Evolutionary conservation across 2,329 filamentous ascomycete species (phyloP).

Genomic region (Akanthomyces lecanii): DNA sequence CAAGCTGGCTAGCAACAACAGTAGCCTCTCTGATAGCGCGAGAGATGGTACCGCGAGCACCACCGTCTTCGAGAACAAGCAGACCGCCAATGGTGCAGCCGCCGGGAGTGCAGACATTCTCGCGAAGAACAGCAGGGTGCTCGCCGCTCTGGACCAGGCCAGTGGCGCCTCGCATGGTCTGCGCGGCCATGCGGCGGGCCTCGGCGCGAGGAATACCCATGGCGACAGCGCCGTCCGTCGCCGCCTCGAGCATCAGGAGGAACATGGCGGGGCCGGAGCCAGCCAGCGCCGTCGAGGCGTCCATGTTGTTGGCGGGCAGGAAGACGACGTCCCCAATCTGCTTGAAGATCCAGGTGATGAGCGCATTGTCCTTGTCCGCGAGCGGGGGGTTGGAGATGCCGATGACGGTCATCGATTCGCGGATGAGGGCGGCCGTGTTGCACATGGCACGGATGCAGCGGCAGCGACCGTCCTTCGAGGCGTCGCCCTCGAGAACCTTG

Average conservation of each 20-base stretch:
- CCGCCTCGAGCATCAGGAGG: conserved; percentile 68
- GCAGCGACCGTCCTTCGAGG: conserved; percentile 47
- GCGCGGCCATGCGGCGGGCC: conserved; percentile 72
- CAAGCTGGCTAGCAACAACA: conserved; percentile 62
- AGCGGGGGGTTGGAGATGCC: conserved; percentile 58
- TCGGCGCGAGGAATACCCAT: conserved; percentile 72
- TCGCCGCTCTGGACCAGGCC: conserved; percentile 65
- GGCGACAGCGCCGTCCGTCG: conserved; percentile 72
- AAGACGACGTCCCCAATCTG: conserved; percentile 67
- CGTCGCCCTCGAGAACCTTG: conserved; percentile 43
- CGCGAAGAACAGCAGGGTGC: conserved; percentile 69
- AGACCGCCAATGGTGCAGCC: conserved; percentile 75
- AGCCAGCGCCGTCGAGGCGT: conserved; percentile 68
- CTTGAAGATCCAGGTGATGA: conserved; percentile 74
- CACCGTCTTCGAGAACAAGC: conserved; percentile 68
- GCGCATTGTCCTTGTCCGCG: conserved; percentile 44
- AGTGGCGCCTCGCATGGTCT: conserved; percentile 71
- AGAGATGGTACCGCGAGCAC: conserved; percentile 62
- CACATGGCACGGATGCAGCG: conserved; percentile 76
- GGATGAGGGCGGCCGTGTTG: conserved; percentile 74
- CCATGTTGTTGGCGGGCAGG: conserved; percentile 64
- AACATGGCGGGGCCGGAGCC: conserved; percentile 75
- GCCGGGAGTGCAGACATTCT: conserved; percentile 73
- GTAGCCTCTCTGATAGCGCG: conserved; percentile 68
- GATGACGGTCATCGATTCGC: conserved; percentile 81